A percentile compares a stretch with the other conserved stretches of the same genome.
Evolutionary conservation across 2,329 filamentous ascomycete genomes (phyloP).

Genomic region (Kalaharituber pfeilii): DNA sequence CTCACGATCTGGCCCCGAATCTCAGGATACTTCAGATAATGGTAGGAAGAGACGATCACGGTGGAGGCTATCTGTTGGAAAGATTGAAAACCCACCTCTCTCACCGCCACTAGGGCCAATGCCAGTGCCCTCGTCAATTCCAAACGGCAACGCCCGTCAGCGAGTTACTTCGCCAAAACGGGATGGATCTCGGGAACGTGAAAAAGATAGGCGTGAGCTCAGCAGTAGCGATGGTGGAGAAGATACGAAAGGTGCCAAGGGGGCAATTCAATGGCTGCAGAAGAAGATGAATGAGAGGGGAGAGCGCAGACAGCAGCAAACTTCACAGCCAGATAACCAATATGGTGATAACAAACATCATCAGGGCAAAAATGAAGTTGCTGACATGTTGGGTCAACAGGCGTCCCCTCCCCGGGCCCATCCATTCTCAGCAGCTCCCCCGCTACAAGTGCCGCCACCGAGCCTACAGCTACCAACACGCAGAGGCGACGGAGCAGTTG

Average conservation of each 20-base stretch:
- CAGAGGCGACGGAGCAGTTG: background rate
- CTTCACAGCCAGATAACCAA: background rate
- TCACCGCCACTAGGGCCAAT: conserved; percentile 11
- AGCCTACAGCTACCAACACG: conserved; percentile 1
- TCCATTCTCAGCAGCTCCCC: background rate
- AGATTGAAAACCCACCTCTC: conserved; percentile 12
- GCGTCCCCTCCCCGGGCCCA: background rate
- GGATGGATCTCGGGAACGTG: background rate
- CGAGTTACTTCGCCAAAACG: conserved; percentile 11
- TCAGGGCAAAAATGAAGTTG: background rate
- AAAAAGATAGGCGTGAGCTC: background rate
- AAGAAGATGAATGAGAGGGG: conserved; percentile 40
- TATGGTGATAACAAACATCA: background rate
- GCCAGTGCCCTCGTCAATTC: conserved; percentile 9
- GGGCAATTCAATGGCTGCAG: conserved; percentile 46
- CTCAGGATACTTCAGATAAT: background rate
- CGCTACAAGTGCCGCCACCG: background rate
- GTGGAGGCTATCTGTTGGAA: conserved; percentile 7
- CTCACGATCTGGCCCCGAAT: background rate
- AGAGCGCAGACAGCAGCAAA: conserved; percentile 33
- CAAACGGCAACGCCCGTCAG: conserved; percentile 24
- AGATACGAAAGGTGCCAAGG: conserved; percentile 31
- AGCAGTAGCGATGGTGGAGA: conserved; percentile 11
- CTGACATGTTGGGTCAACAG: background rate
- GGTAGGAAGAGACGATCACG: conserved; percentile 9